Conservation (phyloP, 208 protist genomes). For the Leishmania amazonensis region DNA sequence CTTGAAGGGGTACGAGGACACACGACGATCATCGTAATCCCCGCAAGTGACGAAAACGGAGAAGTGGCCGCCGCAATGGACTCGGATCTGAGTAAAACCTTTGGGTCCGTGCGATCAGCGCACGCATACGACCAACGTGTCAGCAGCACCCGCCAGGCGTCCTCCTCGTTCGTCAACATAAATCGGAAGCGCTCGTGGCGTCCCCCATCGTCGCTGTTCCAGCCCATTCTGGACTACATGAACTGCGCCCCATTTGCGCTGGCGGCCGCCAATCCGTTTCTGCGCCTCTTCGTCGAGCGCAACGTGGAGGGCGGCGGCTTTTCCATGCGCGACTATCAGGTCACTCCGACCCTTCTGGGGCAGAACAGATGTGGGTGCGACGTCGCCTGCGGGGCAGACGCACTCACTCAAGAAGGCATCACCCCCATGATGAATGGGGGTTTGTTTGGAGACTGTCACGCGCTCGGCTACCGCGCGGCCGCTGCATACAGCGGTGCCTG, state of each 20-base stretch:
- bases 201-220: slow-evolving; percentile 36
- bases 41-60: neutral
- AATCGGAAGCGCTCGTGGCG: slow-evolving; percentile 52
- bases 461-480: neutral
- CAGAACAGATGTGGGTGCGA: neutral
- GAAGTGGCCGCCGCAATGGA: slow-evolving; percentile 1
- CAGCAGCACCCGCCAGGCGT: slow-evolving; percentile 11
- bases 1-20: neutral
- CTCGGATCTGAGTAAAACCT: slow-evolving; percentile 15
- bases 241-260: slow-evolving; percentile 35
- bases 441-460: neutral
- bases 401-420: slow-evolving; percentile 1
- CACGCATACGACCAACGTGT: slow-evolving; percentile 29
- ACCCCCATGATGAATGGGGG: neutral
- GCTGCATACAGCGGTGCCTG: slow-evolving; percentile 15
- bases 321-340: slow-evolving; percentile 32
- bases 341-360: slow-evolving; percentile 4
- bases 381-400: neutral
- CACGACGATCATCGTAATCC: neutral
- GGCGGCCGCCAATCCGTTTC: slow-evolving; percentile 39
- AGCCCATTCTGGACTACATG: slow-evolving; percentile 46
- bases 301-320: slow-evolving; percentile 33
- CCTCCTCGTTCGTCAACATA: slow-evolving; percentile 47
- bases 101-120: slow-evolving; percentile 15
- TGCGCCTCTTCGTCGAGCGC: slow-evolving; percentile 54